Base-by-base conservation (phyloP, 495 filamentous ascomycete genomes). In the Durotheca rogersii region DNA sequence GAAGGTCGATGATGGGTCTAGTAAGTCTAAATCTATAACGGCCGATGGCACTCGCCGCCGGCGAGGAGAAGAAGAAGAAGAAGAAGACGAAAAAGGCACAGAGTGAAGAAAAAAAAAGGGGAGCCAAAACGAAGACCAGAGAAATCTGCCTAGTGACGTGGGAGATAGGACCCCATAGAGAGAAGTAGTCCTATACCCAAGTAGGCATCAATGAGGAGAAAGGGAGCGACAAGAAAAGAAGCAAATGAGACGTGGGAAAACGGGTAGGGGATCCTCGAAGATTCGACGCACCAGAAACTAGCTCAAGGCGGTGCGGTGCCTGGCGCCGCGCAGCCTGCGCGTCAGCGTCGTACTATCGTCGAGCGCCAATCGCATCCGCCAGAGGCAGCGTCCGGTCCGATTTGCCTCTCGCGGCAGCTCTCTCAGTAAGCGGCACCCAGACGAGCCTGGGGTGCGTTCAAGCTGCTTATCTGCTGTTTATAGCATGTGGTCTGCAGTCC, bases 1-100 rank as follows among this genome's bases (percentile, higher is more conserved):
- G 50, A 59, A 59, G 56, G 43, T 48, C 53, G 45, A 30, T 32
- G 18, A 35, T 50, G 15, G 40, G 46, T 53, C 49, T 53, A 59
- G 48, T 45, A 58, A 53, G 37, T 58, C 44, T 53, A 59, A 45
- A 45, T 43, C 41, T 36, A 58, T 53, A 7, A 32, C 33, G 44
- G 19, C 34, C 21, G 15, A 41, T 41, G 47, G 39, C 11, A 17
- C 43, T 5, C 6, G 18, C 40, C 18, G 25, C 38, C 23, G 33
- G 37, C 16, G 10, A 35, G 25, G 20, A 33, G 23, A 20, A 41
- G 33, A 7, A 3, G 12, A 36, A 44, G 17, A 18, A 43, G 34
- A 44, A 37, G 6, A 21, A 9, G 4, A 11, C 10, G 36, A 5
- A 27, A 18, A 31, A 49, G 47, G 32, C 16, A 23, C 32, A 54